Conservation (phyloP, 352 stramenopile species). For the Phytopythium ostracodes region DNA sequence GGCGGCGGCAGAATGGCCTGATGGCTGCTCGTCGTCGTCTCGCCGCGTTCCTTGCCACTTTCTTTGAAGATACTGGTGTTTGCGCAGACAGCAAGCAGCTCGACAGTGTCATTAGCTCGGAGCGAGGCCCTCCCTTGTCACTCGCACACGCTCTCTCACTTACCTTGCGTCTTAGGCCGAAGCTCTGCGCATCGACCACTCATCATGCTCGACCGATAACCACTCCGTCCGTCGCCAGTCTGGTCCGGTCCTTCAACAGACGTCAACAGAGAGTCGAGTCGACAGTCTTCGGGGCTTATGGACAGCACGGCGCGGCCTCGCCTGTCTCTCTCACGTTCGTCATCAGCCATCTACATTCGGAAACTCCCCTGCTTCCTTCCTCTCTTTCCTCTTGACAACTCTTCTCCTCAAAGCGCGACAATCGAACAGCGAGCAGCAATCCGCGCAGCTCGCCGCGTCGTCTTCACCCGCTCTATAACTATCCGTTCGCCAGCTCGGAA, state of each 20-base stretch:
- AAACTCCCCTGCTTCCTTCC: neutral
- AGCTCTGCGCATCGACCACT: neutral
- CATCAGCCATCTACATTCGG: neutral
- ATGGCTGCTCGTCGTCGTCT: conserved; percentile 3
- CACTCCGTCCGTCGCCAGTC: neutral
- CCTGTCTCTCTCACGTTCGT: conserved; percentile 4
- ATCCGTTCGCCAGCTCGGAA: neutral
- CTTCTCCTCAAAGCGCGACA: neutral
- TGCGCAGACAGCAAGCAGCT: neutral
- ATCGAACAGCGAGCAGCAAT: conserved; percentile 4
- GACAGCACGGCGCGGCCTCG: neutral
- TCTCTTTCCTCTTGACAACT: neutral
- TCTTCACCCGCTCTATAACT: neutral
- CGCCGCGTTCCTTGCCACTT: neutral
- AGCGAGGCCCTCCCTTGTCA: too few species aligned
- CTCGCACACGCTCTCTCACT: neutral
- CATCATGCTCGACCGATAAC: neutral
- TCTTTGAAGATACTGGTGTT: neutral
- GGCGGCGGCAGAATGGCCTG: neutral
- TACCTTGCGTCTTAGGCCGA: neutral
- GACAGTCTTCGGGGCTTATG: neutral
- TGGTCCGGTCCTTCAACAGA: neutral
- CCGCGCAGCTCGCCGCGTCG: neutral
- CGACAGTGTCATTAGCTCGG: neutral
- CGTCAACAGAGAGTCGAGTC: neutral